Conservation (phyloP, 2,329 filamentous ascomycete genomes). For the Rutstroemia sp. region DNA sequence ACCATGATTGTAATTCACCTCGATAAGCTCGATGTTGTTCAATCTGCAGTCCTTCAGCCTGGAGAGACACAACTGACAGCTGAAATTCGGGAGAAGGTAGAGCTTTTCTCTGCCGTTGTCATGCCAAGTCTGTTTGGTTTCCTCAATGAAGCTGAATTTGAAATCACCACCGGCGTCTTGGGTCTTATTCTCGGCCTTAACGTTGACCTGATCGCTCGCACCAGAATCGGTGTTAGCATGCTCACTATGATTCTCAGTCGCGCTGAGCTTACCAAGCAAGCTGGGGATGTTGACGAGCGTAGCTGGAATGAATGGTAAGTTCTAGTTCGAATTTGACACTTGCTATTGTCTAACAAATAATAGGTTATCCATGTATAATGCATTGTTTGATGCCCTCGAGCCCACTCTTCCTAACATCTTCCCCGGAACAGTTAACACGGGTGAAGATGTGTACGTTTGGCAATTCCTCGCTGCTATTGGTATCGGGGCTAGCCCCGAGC, state of each 20-base stretch:
- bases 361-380: conserved; percentile 72
- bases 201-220: conserved; percentile 75
- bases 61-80: conserved; percentile 68
- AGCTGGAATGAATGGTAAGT: conserved; percentile 74
- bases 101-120: conserved; percentile 80
- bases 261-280: conserved; percentile 87
- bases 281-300: conserved; percentile 58
- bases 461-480: conserved; percentile 94
- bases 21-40: conserved; percentile 84
- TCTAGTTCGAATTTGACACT: not conserved
- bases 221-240: conserved; percentile 80
- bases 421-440: conserved; percentile 80
- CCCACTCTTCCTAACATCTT: conserved; percentile 79
- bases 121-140: conserved; percentile 87
- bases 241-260: conserved; percentile 91
- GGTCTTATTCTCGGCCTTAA: conserved; percentile 78
- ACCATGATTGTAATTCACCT: conserved; percentile 95
- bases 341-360: conserved; percentile 26
- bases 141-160: conserved; percentile 82
- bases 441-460: conserved; percentile 96
- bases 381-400: conserved; percentile 81
- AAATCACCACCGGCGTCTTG: conserved; percentile 84
- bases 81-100: conserved; percentile 81
- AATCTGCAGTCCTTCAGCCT: conserved; percentile 65
- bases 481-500: conserved; percentile 85